Base-by-base conservation (phyloP, 352 stramenopile genomes). In the Plasmopara muralis region DNA sequence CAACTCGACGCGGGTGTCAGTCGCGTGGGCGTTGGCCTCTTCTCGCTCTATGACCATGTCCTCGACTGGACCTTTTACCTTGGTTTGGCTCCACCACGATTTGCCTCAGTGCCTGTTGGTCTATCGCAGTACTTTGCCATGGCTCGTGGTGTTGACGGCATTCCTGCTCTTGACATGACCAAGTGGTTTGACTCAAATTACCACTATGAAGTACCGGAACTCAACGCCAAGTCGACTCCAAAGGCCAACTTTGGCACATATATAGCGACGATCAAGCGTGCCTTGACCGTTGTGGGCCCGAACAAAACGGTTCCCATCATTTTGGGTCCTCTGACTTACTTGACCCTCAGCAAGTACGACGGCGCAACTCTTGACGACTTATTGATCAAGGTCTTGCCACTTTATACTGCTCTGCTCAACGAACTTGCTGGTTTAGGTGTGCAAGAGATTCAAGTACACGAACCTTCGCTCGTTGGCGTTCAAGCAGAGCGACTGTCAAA, bases 171-270 rank as follows among this genome's bases (percentile, higher is more conserved):
- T 34, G 90, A 96, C 63, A 96, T 97, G 90, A 97, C 85, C 64
- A 96, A 97, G 74, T 97, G 85, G 85, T 96, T 97, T 64, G 90
- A 96, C 69, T 92, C 83, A 38, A 97, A 97, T 83, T 97, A 97
- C 70, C 90, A 97, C 77, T 97, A 97, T 79, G 88, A 96, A 64
- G 87, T 97, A 40, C 87, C 90, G 2, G 90, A 97, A 77, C 65
- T 96, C 16, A 87, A 74, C 60, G 72, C 74, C 25, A 79, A 78
- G 53, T 85, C 74, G 14, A 59, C 73, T 41, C 73, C 88, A 12
- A 67, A 68, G 47, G 75, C 87, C 29, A 92, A 96, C 72, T 96
- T 96, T 49, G 55, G 34, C 34, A 64, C 53, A 39, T 96, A 89
- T 66, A 37, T 96, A 14, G 66, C 59, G 18, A 68, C 51, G 34